Base-by-base conservation (phyloP, 345 rosid genomes). In the Lumnitzera racemosa region DNA sequence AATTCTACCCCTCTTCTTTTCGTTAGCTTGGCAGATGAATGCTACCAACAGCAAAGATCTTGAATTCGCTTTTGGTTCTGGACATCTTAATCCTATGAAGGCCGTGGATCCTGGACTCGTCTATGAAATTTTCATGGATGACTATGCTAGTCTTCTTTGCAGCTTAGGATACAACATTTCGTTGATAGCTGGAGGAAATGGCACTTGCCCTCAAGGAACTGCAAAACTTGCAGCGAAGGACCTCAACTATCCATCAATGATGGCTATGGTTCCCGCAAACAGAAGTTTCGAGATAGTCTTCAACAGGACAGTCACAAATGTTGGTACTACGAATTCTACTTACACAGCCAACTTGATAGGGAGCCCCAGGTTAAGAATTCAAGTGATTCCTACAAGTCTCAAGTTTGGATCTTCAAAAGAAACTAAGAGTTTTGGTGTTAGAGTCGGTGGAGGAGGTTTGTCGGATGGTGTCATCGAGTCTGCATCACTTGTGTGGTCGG, bases 251-350 rank as follows among this genome's bases (percentile, higher is more conserved):
- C 88, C 90, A 16, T 67, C 86, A 10, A 50, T 83, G 59, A 46
- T 77, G 31, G 71, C 74, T 49, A 12, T 13, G 50, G 70, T 77
- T 31, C 10, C 69, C 2, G 10, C 41, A 8, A 29, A 0, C 11
- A 7, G 20, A 47, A 27, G 11, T 81, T 74, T 81, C 64, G 61
- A 47, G 1, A 13, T 76, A 25, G 36, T 10, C 12, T 77, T 88
- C 55, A 51, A 15, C 24, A 70, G 89, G 67, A 83, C 80, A 25
- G 89, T 85, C 20, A 83, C 83, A 43, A 88, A 88, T 54, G 91
- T 83, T 5, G 85, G 89, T 5, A 16, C 13, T 24, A 24, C 74
- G 13, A 72, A 74, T 31, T 65, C 78, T 4, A 78, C 70, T 15
- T 88, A 85, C 74, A 81, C 55, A 49, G 80, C 68, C 11, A 11